These are phyloP conservation scores for Talaromyces nanjingensis DNA, from an alignment of 495 filamentous ascomycete genomes.

Conservation along the genomic window DNA sequence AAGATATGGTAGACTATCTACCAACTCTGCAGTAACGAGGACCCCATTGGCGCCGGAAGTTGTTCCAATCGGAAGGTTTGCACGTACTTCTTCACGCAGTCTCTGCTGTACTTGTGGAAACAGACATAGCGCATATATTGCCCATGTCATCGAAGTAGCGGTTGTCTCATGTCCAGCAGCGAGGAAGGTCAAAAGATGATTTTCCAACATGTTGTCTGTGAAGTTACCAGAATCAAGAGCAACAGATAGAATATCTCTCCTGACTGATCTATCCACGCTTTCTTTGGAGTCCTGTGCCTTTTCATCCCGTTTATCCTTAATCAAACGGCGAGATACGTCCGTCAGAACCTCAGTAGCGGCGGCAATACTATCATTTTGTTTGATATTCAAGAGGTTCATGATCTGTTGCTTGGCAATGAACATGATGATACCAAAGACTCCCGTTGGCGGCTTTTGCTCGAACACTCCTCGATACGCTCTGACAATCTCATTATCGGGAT, in stretches of 20 bases:
- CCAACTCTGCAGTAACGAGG: constrained; percentile 38
- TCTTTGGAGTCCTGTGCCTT: constrained; percentile 44
- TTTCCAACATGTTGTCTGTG: constrained; percentile 56
- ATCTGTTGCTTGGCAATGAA: constrained; percentile 30
- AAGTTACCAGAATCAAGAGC: constrained; percentile 60
- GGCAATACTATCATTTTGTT: constrained; percentile 53
- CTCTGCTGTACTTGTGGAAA: constrained; percentile 15
- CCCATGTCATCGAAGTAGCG: constrained; percentile 18
- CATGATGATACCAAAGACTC: constrained; percentile 28
- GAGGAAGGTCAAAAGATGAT: constrained; percentile 77
- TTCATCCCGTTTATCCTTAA: constrained; percentile 59
- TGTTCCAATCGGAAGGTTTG: constrained; percentile 15
- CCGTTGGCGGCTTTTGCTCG: constrained; percentile 7
- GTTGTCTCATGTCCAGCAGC: constrained; percentile 63
- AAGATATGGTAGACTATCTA: constrained; percentile 53
- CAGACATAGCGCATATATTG: constrained; percentile 15
- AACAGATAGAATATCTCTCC: constrained; percentile 63
- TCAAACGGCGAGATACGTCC: constrained; percentile 54
- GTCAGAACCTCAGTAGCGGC: constrained; percentile 53
- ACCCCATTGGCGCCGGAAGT: constrained; percentile 27
- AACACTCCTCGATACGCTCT: constrained; percentile 39
- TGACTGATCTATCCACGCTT: constrained; percentile 18
- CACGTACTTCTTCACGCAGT: constrained; percentile 16
- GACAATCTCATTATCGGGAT: constrained; percentile 38
- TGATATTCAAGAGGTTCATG: constrained; percentile 51